A percentile compares a stretch with the other conserved stretches of the same genome.
Conservation (phyloP, 208 protist genomes). For the Acanthamoeba triangularis region DNA sequence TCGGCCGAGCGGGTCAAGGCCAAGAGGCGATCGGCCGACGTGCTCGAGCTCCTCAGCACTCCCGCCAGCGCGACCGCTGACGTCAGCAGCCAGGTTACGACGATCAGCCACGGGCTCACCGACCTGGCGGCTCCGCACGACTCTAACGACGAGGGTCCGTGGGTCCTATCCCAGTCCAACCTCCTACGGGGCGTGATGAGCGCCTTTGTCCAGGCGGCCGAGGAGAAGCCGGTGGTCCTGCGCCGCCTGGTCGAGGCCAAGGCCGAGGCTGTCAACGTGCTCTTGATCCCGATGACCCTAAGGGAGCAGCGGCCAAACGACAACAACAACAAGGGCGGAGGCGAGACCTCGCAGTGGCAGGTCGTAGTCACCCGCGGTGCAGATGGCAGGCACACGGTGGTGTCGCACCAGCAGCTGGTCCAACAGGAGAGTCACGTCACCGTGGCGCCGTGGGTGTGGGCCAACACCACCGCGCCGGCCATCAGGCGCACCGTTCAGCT, state of each 20-base stretch:
- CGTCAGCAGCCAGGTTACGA: neutral
- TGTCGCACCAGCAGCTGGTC: neutral
- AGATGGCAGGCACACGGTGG: neutral
- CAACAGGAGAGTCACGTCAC: neutral
- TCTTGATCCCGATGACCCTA: neutral
- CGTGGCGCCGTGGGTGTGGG: neutral
- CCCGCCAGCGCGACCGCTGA: neutral
- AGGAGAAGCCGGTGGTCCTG: neutral
- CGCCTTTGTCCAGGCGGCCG: neutral
- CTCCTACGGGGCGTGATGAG: neutral
- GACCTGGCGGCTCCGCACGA: neutral
- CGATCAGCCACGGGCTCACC: neutral
- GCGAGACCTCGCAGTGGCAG: neutral
- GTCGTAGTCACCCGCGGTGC: neutral
- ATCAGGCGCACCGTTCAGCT: neutral
- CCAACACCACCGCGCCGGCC: neutral
- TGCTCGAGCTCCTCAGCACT: neutral
- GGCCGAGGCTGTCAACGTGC: neutral
- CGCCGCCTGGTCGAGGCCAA: neutral
- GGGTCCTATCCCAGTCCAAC: neutral
- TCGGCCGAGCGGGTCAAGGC: neutral
- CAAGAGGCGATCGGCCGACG: neutral
- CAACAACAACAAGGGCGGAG: neutral
- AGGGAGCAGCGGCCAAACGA: neutral
- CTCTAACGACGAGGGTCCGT: neutral